phyloP scores from a whole-genome alignment of 2,329 filamentous ascomycete genomes.

The Aureobasidium pullulans region DNA sequence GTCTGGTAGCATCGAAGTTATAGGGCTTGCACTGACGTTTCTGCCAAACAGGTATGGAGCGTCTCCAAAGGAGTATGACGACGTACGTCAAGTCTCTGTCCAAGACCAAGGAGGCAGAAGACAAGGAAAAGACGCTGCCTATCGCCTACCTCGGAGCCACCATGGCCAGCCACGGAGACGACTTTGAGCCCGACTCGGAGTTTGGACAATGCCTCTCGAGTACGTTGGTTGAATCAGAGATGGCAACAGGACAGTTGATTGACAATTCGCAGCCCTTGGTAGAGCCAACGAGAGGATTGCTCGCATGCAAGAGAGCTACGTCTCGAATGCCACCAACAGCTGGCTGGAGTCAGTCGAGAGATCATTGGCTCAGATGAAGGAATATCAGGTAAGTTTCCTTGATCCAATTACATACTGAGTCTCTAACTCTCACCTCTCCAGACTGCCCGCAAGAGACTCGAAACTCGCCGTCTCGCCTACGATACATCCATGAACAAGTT shows the following conservation, averaged over 20 bases:
- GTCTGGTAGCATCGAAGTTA: background rate
- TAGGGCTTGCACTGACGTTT: background rate
- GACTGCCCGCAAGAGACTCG: conserved; percentile 87
- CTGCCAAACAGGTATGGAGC: conserved; percentile 66
- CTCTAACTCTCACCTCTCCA: conserved; percentile 24
- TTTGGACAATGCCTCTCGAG: conserved; percentile 78
- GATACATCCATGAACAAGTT: conserved; percentile 84
- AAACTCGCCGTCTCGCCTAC: conserved; percentile 79
- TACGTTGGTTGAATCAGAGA: conserved; percentile 15
- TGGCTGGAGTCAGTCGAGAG: conserved; percentile 92
- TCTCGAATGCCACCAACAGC: conserved; percentile 65
- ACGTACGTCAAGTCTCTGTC: conserved; percentile 81
- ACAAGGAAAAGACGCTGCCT: conserved; percentile 80
- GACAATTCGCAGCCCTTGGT: conserved; percentile 55
- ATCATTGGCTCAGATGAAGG: conserved; percentile 90
- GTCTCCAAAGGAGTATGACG: conserved; percentile 77
- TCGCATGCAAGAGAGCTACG: conserved; percentile 76
- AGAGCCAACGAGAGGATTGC: conserved; percentile 83
- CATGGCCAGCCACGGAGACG: conserved; percentile 85
- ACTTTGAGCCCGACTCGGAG: conserved; percentile 84
- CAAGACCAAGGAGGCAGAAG: conserved; percentile 75
- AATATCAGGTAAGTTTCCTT: conserved; percentile 67
- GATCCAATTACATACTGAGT: background rate
- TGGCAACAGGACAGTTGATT: background rate
- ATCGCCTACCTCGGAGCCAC: conserved; percentile 71